Evolutionary conservation across 352 stramenopile species (phyloP), one percentile per base, ranked within the genome.

Genomic region (Phytophthora pluvialis): DNA sequence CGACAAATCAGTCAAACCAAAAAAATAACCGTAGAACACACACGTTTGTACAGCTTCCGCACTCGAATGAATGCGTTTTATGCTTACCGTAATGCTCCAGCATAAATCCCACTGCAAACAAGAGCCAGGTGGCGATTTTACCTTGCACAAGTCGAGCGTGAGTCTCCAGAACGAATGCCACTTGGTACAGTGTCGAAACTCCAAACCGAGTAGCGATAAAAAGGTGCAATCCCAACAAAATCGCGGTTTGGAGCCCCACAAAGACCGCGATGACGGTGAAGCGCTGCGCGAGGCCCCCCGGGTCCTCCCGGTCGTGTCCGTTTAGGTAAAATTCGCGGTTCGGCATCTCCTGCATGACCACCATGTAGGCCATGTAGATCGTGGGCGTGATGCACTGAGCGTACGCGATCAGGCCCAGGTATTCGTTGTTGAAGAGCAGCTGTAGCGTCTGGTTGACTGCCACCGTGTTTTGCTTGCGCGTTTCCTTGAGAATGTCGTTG

Each of bases 101-200:
- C 60, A 62, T 70, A 38, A 71, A 71, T 0, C 54, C 47, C 55
- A 74, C 67, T 15, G 55, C 67, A 15, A 74, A 74, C 6, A 74
- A 18, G 5, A 74, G 48, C 67, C 67, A 74, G 12, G 50, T 74
- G 4, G 75, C 56, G 16, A 88, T 67, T 56, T 80, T 78, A 9
- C 60, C 62, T 52, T 86, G 79, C 1, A 86, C 64, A 6, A 81
- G 49, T 16, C 61, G 31, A 13, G 59, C 64, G 28, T 88, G 75
- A 0, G 66, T 78, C 48, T 88, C 72, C 6, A 84, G 54, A 38
- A 88, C 79, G 46, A 88, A 88, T 29, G 62, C 69, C 32, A 86
- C 50, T 58, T 82, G 75, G 26, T 79, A 77, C 7, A 88, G 26
- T 4, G 68, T 58, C 1, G 71, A 60, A 47, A 78, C 52, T 3